Evolutionary conservation across 345 rosid species (phyloP), one percentile per base, ranked within the genome.

Genomic region (Lepidium didymum): DNA sequence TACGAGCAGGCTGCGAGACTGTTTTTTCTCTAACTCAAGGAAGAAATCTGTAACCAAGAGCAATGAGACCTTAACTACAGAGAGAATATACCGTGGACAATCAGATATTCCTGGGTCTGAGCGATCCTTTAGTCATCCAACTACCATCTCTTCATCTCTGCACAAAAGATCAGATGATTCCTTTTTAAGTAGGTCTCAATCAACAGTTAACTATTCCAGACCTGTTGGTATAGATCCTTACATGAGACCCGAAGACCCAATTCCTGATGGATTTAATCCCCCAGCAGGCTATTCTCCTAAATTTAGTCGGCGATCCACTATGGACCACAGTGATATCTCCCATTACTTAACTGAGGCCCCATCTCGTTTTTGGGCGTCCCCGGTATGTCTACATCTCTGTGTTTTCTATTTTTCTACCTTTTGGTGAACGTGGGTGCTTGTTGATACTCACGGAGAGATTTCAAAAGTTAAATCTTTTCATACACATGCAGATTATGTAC

Each of bases 1-100:
- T 69, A 88, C 96, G 45, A 84, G 96, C 74, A 83, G 87, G 76
- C 80, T 90, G 49, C 85, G 97, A 57, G 89, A 87, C 67, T 81
- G 87, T 79, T 70, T 84, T 55, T 84, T 84, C 66, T 75, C 89
- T 21, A 77, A 80, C 76, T 41, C 74, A 15, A 41, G 43, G 41
- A 77, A 75, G 57, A 66, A 38, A 69, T 44, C 77, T 7, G 80
- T 80, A 72, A 76, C 79, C 47, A 80, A 83, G 76, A 79, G 52
- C 70, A 80, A 23, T 56, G 55, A 81, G 62, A 73, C 86, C 51
- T 53, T 80, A 55, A 56, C 74, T 70, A 76, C 78, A 21, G 96
- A 87, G 75, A 71, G 83, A 57, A 81, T 81, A 77, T 78, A 55
- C 65, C 43, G 56, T 16, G 14, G 75, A 46, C 64, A 69, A 35